Evolutionary conservation across 805 yeast species (phyloP), one percentile per base, ranked within the genome.

Genomic region (Vanderwaltozyma tropicalis): DNA sequence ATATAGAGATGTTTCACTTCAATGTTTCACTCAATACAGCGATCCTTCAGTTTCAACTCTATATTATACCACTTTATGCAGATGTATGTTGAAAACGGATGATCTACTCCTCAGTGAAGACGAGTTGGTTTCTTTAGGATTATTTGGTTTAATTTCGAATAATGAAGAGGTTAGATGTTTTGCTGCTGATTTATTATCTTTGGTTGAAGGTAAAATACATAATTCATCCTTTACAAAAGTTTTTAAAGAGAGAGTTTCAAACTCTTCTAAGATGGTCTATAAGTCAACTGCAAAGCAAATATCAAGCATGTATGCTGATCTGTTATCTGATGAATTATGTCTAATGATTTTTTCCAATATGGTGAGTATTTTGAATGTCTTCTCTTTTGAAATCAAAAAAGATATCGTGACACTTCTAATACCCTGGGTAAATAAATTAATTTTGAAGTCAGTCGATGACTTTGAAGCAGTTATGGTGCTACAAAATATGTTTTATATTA

Each of bases 371-470:
- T 83, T 60, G 76, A 78, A 51, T 69, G 71, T 32, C 80, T 80
- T 36, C 35, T 64, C 69, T 28, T 66, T 67, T 36, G 70, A 71
- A 18, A 71, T 82, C 1, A 70, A 92, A 51, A 74, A 84, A 41
- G 96, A 88, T 55, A 70, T 89, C 11, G 62, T 89, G 39, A 77
- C 92, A 0, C 78, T 88, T 18, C 58, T 92, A 35, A 64, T 85
- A 9, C 96, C 98, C 1, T 92, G 97, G 96, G 75, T 88, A n/a
- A 92, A 83, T 51, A 74, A 79, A 2, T 78, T 88, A 31, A 83
- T 80, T 32, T 64, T 89, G 39, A 71, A 72, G 29, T 54, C 62
- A 6, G 67, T 67, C 8, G 66, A 66, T 18, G 69, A 63, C 31
- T 47, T 62, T n/a, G 71, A 67, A 29, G 55, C 71, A 3, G 64